These are phyloP conservation scores for Suhomyces atakaporum DNA, from an alignment of 1,139 yeast species.

Conservation along the genomic window DNA sequence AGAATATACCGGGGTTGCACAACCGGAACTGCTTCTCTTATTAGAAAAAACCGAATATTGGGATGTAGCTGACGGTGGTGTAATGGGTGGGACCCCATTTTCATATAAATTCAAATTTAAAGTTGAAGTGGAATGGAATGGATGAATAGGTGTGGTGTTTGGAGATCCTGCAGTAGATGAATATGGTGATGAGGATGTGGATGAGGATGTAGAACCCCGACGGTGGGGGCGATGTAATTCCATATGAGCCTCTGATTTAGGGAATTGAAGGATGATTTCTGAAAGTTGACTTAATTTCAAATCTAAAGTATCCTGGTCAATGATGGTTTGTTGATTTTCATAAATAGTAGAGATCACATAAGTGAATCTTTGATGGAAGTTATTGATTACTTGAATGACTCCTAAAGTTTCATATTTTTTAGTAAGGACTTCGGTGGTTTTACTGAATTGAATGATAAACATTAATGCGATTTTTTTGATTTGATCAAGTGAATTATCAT, in stretches of 20 bases:
- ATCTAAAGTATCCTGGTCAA: conserved; percentile 18
- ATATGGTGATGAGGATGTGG: conserved; percentile 10
- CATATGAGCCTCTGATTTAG: conserved; percentile 13
- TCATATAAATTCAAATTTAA: conserved; percentile 11
- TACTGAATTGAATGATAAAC: conserved; percentile 47
- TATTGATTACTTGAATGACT: conserved; percentile 41
- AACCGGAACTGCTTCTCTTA: conserved; percentile 28
- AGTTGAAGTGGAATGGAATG: conserved; percentile 12
- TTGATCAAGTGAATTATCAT: conserved; percentile 38
- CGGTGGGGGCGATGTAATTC: neutral
- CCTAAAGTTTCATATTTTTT: conserved; percentile 53
- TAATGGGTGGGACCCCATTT: conserved; percentile 29
- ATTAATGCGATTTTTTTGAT: conserved; percentile 48
- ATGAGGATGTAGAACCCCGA: conserved; percentile 5
- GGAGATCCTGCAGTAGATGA: conserved; percentile 12
- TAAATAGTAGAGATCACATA: conserved; percentile 28
- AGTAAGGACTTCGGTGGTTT: conserved; percentile 56
- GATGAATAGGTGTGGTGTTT: conserved; percentile 10
- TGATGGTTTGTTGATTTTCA: conserved; percentile 26
- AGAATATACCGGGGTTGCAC: conserved; percentile 32
- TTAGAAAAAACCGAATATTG: conserved; percentile 43
- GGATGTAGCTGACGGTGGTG: conserved; percentile 48
- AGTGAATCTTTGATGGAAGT: conserved; percentile 31
- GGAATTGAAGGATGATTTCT: conserved; percentile 33
- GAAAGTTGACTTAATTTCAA: conserved; percentile 25